Percentiles rank a stretch among this genome's conserved stretches.
phyloP scores from a whole-genome alignment of 306 rosid genomes.

The Comarum palustre region DNA sequence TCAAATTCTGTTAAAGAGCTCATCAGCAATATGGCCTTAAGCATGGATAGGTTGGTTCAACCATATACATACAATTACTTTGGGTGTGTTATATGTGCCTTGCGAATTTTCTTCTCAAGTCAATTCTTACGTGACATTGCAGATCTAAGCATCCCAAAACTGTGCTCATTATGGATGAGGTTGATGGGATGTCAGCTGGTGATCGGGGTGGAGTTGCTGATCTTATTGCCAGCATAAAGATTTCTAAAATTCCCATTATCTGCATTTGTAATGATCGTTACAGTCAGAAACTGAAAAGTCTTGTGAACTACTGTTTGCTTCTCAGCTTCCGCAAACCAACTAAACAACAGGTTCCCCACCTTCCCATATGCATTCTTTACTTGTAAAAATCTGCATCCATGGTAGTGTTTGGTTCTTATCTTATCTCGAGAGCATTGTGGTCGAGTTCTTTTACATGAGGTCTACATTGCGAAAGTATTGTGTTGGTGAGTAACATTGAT shows the following conservation, averaged over 20 bases:
- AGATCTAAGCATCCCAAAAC: constrained; percentile 70
- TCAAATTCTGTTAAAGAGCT: constrained; percentile 85
- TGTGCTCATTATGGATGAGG: constrained; percentile 97
- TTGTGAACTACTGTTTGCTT: constrained; percentile 85
- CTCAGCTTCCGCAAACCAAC: constrained; percentile 89
- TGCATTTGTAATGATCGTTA: constrained; percentile 98
- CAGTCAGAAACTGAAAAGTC: constrained; percentile 96
- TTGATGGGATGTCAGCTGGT: constrained; percentile 99
- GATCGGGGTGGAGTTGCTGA: constrained; percentile 98
- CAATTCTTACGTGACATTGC: constrained; percentile 32
- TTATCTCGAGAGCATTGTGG: neutral
- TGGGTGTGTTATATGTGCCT: constrained; percentile 15
- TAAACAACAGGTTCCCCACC: constrained; percentile 68
- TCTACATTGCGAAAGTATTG: neutral
- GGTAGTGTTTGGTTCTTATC: neutral
- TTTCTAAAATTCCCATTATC: constrained; percentile 86
- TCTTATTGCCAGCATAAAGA: constrained; percentile 89
- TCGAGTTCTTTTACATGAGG: neutral
- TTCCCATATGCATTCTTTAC: neutral
- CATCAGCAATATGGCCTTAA: constrained; percentile 58
- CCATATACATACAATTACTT: constrained; percentile 11
- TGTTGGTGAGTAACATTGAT: neutral
- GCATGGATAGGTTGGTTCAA: constrained; percentile 57
- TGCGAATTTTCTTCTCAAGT: constrained; percentile 13
- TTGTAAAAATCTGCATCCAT: neutral